A percentile compares a stretch with the other conserved stretches of the same genome.
Conservation (phyloP, 768 basidiomycete species). For the Termitomyces sp. region DNA sequence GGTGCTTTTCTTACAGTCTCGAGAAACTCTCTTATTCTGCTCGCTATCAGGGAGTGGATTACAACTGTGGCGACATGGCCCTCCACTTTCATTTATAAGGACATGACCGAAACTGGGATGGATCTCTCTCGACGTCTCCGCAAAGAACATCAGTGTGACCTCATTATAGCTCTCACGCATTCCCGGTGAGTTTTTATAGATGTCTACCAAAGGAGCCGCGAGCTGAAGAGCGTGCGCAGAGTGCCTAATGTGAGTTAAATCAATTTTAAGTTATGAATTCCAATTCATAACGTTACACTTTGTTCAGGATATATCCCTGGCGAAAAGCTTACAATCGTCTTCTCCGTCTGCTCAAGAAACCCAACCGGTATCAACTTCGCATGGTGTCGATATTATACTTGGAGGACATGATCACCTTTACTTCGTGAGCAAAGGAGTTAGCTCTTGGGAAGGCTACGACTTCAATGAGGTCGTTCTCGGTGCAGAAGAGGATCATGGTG, state of each 20-base stretch:
- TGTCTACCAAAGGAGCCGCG: not conserved
- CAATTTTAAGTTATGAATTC: not conserved
- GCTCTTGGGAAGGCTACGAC: constrained; percentile 63
- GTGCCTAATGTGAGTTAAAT: constrained; percentile 38
- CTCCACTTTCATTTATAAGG: constrained; percentile 62
- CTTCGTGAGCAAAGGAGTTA: constrained; percentile 62
- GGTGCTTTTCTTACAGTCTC: not conserved
- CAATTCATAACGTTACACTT: not conserved
- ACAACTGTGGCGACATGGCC: constrained; percentile 86
- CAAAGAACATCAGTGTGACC: constrained; percentile 66
- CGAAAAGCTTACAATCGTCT: constrained; percentile 56
- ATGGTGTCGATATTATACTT: constrained; percentile 79
- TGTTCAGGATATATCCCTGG: constrained; percentile 61
- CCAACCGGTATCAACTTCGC: constrained; percentile 38
- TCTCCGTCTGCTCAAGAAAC: constrained; percentile 48
- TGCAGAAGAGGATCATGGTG: constrained; percentile 66
- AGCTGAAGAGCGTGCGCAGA: constrained; percentile 16
- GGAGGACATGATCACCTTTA: constrained; percentile 91
- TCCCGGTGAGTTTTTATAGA: constrained; percentile 42
- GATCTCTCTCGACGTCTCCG: constrained; percentile 70
- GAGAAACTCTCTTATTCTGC: not conserved
- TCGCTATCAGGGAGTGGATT: constrained; percentile 72
- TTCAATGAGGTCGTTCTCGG: constrained; percentile 46
- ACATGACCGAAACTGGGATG: constrained; percentile 70
- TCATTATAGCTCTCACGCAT: constrained; percentile 86